Base-by-base conservation (phyloP, 2,329 filamentous ascomycete species). In the Paraphaeosphaeria sporulosa region DNA sequence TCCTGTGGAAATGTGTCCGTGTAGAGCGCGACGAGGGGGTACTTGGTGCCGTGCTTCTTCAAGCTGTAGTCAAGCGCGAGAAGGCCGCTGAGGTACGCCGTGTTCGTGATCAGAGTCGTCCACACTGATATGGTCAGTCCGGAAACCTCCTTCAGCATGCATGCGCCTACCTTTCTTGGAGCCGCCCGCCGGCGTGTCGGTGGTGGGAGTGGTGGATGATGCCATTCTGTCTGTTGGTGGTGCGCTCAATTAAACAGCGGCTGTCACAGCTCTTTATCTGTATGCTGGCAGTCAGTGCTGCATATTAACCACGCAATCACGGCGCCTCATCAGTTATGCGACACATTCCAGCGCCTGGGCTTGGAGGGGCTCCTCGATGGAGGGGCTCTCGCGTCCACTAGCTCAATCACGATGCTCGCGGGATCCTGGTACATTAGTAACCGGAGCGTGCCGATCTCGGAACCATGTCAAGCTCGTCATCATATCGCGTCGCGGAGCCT, bases 31-130 rank as follows among this genome's bases (percentile, higher is more conserved):
- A 96, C 82, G 59, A 96, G 87, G 3, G 92, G 92, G 76, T 95
- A 96, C 55, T 85, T 85, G 15, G 90, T 89, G 21, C 81, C 77
- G 58, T 83, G 80, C 65, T 84, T 83, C 71, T 88, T 88, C 68
- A 96, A 87, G 47, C 90, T 92, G 79, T 91, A 87, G 74, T 93
- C 86, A 63, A 97, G 89, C 1, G 92, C 93, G 57, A 96, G 84
- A 53, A 96, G 89, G 49, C 93, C 93, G 6, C 90, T 85, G 62
- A 96, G 88, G 78, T 96, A 96, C 70, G 85, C 84, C 51, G 87
- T 88, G 80, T 95, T 96, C 61, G 93, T 96, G 75, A 97, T 93
- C 67, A 96, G 85, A 12, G 89, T 91, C 30, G 91, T 92, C 92
- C 92, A 97, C 75, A 95, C 92, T 92, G 76, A 49, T 36, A 27